Evolutionary conservation across 306 rosid genomes (phyloP).

Genomic region (Sophora flavescens): DNA sequence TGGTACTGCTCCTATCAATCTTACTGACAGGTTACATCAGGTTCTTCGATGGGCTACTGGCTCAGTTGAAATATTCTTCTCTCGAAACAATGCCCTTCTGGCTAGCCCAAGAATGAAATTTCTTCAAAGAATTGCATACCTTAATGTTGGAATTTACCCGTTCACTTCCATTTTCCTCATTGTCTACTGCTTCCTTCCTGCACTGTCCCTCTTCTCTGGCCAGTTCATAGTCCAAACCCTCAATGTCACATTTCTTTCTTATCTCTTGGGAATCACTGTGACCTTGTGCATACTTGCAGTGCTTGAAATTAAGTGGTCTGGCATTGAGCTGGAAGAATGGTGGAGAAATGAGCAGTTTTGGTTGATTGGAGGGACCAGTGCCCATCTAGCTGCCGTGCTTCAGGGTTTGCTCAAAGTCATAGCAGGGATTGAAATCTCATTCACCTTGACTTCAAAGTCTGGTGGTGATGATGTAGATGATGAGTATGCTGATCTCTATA

Average conservation of each 20-base stretch:
- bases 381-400: constrained; percentile 93
- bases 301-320: constrained; percentile 94
- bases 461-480: constrained; percentile 85
- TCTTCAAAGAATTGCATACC: constrained; percentile 89
- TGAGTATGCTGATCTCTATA: constrained; percentile 81
- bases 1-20: constrained; percentile 87
- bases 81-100: constrained; percentile 83
- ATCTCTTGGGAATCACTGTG: constrained; percentile 73
- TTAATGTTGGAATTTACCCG: constrained; percentile 90
- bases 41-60: constrained; percentile 97
- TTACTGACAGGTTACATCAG: constrained; percentile 85
- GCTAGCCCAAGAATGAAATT: constrained; percentile 91
- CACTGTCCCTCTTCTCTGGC: constrained; percentile 93
- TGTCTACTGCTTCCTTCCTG: constrained; percentile 94
- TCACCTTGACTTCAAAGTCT: constrained; percentile 91
- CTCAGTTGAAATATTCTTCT: constrained; percentile 93
- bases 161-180: constrained; percentile 91
- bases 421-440: constrained; percentile 92
- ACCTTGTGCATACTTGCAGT: constrained; percentile 87
- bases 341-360: constrained; percentile 98
- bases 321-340: constrained; percentile 93
- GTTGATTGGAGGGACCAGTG: constrained; percentile 98
- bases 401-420: constrained; percentile 86
- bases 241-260: constrained; percentile 79
- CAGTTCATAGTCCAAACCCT: constrained; percentile 90